These are phyloP conservation scores for Isabelozyma rhagii DNA, from an alignment of 805 yeast genomes.

Conservation along the genomic window DNA sequence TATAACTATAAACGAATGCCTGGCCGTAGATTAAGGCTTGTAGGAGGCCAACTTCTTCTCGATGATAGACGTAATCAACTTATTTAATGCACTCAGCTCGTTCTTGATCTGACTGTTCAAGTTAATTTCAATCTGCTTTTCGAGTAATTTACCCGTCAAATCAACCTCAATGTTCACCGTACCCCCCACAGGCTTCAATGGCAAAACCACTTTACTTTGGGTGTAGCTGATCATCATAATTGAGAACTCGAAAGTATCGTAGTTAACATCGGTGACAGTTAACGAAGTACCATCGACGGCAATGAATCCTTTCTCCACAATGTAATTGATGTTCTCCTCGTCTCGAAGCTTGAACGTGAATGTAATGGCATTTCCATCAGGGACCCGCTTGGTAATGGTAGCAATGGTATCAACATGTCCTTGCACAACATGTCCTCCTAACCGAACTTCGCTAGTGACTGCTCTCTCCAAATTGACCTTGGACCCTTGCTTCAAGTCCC, in stretches of 20 bases:
- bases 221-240: constrained; percentile 93
- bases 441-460: constrained; percentile 73
- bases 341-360: constrained; percentile 75
- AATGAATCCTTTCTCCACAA: constrained; percentile 94
- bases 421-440: constrained; percentile 97
- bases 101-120: constrained; percentile 53
- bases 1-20: not conserved
- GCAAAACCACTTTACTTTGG: constrained; percentile 74
- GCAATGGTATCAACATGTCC: constrained; percentile 97
- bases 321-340: constrained; percentile 56
- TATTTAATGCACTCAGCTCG: constrained; percentile 47
- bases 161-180: constrained; percentile 91
- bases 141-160: constrained; percentile 86
- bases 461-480: constrained; percentile 92
- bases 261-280: constrained; percentile 80
- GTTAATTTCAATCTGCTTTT: constrained; percentile 69
- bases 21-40: no score
- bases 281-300: constrained; percentile 91
- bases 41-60: constrained; percentile 9
- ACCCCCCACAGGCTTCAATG: constrained; percentile 60
- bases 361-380: constrained; percentile 75
- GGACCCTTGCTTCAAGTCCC: constrained; percentile 52
- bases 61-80: constrained; percentile 38
- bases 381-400: constrained; percentile 44
- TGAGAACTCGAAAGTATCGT: constrained; percentile 53